phyloP scores from a whole-genome alignment of 2,329 filamentous ascomycete species.

The Ilyonectria destructans region DNA sequence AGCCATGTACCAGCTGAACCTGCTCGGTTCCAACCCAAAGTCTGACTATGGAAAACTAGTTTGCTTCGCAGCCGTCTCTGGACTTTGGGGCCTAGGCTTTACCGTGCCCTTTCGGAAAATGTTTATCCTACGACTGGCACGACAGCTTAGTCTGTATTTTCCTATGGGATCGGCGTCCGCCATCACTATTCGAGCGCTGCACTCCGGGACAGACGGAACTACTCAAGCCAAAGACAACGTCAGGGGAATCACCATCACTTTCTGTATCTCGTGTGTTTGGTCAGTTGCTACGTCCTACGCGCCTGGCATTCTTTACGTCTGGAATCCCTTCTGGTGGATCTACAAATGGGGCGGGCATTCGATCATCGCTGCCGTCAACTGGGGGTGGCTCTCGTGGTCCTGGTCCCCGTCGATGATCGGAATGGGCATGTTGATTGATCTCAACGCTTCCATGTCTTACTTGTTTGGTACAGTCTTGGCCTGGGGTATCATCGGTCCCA shows the following conservation, averaged over 20 bases:
- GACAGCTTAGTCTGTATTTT: background rate
- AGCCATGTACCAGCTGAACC: slow-evolving; percentile 4
- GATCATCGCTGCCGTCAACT: background rate
- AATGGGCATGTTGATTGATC: slow-evolving; percentile 8
- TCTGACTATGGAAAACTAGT: background rate
- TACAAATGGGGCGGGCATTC: background rate
- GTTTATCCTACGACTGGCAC: background rate
- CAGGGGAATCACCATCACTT: background rate
- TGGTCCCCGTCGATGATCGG: slow-evolving; percentile 9
- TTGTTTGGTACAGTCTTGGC: slow-evolving; percentile 2
- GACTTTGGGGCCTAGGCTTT: background rate
- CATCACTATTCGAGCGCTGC: background rate
- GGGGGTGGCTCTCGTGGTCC: slow-evolving; percentile 1
- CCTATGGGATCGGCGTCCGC: background rate
- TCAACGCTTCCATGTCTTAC: slow-evolving; percentile 1
- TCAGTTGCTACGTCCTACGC: background rate
- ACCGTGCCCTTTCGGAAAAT: background rate
- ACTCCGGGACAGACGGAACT: background rate
- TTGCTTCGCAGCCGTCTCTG: background rate
- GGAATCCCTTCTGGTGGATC: slow-evolving; percentile 2
- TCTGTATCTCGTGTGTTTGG: background rate
- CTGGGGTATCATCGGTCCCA: background rate
- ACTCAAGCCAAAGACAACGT: background rate
- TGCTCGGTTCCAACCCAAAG: background rate
- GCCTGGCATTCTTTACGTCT: background rate